A percentile compares a stretch with the other conserved stretches of the same genome.
Evolutionary conservation across 257 asterid species (phyloP).

Genomic region (Solanum stenotomum): DNA sequence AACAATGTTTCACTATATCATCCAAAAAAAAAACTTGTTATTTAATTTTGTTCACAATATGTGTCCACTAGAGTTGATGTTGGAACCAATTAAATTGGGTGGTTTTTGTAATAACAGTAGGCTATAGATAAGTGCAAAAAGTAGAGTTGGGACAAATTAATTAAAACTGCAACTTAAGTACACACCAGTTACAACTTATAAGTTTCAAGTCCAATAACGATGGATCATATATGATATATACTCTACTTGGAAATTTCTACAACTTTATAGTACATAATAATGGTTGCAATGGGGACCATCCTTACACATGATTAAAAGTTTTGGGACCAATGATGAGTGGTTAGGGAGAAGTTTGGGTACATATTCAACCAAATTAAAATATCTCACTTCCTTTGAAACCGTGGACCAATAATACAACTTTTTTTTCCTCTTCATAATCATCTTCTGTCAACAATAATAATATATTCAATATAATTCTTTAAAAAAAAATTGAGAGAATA

Average conservation of each 20-base stretch:
- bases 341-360: background rate
- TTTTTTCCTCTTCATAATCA: background rate
- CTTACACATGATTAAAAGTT: background rate
- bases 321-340: background rate
- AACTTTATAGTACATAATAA: background rate
- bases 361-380: background rate
- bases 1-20: background rate
- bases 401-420: background rate
- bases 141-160: background rate
- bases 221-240: background rate
- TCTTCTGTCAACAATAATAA: background rate
- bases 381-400: background rate
- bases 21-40: background rate
- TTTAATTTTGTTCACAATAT: background rate
- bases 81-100: background rate
- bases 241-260: background rate
- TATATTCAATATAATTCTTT: background rate
- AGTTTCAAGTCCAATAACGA: background rate
- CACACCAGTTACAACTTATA: background rate
- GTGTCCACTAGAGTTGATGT: background rate
- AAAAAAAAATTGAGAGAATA: accelerated
- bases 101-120: background rate
- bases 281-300: background rate
- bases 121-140: background rate
- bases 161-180: background rate